phyloP scores from a whole-genome alignment of 1,139 yeast species.

The Geotrichum reessii region DNA sequence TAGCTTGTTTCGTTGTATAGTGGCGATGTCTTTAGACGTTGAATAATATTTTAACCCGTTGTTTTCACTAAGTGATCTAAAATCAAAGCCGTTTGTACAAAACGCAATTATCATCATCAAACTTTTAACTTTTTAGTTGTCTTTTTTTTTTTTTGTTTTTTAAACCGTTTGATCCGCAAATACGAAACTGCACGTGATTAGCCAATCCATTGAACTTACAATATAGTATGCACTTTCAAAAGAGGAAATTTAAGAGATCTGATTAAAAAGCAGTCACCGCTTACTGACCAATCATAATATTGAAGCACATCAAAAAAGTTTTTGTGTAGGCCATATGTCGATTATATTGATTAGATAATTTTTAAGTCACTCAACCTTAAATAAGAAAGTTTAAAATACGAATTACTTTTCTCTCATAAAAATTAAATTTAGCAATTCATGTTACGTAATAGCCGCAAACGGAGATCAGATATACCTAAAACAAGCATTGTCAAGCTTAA shows the following conservation, averaged over 20 bases:
- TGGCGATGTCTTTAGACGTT: too few species aligned
- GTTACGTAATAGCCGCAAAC: not conserved
- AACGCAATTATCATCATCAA: too few species aligned
- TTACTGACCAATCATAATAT: not conserved
- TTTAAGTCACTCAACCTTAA: not conserved
- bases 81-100: too few species aligned
- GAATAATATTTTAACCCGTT: too few species aligned
- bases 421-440: not conserved
- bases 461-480: not conserved
- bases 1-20: too few species aligned
- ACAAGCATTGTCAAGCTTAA: not conserved
- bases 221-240: not conserved
- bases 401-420: not conserved
- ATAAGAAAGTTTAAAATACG: not conserved
- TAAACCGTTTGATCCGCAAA: not conserved
- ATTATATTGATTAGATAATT: not conserved
- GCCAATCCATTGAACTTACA: not conserved
- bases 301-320: not conserved
- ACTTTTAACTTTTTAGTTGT: not conserved
- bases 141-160: not conserved
- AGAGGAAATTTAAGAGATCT: not conserved
- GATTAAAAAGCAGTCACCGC: not conserved
- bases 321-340: not conserved
- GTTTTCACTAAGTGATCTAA: too few species aligned
- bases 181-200: not conserved